Evolutionary conservation across 108 stramenopile species (phyloP).

Genomic region (Seminavis robusta): DNA sequence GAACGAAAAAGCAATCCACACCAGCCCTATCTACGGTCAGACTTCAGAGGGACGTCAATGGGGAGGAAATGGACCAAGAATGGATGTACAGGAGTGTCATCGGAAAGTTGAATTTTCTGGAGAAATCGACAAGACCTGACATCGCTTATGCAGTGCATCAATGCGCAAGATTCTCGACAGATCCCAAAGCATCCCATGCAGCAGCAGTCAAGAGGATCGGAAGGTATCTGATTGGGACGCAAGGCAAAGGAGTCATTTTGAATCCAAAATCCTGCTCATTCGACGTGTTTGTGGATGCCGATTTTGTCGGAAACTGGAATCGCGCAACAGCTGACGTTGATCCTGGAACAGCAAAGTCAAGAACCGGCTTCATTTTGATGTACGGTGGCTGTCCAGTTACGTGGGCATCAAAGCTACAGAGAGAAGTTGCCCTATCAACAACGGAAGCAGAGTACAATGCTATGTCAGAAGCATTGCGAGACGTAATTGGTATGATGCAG

Average conservation of each 20-base stretch:
- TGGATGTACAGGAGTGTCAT: conserved; percentile 27
- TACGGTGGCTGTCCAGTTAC: conserved; percentile 12
- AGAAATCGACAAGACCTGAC: conserved; percentile 18
- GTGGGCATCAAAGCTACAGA: conserved; percentile 17
- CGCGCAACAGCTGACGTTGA: not conserved
- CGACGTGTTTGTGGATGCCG: conserved; percentile 36
- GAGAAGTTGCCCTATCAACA: conserved; percentile 37
- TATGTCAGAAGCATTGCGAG: conserved; percentile 10
- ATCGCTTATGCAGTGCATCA: conserved; percentile 26
- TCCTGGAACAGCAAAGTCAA: conserved; percentile 7
- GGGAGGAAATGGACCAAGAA: not conserved
- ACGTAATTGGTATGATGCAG: conserved; percentile 11
- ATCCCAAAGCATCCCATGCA: conserved; percentile 19
- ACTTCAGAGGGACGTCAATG: conserved; percentile 1
- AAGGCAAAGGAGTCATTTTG: conserved; percentile 14
- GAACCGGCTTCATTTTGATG: conserved; percentile 6
- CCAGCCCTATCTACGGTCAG: not conserved
- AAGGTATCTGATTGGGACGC: conserved; percentile 17
- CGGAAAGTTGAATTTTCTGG: conserved; percentile 32
- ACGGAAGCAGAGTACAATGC: conserved; percentile 39
- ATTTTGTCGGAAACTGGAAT: conserved; percentile 9
- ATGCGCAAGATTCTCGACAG: conserved; percentile 14
- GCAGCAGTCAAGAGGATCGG: conserved; percentile 17
- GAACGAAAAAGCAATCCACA: conserved; percentile 1
- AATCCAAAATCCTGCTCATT: conserved; percentile 6